Evolutionary conservation across 257 asterid genomes (phyloP).

Genomic region (Penstemon davidsonii): DNA sequence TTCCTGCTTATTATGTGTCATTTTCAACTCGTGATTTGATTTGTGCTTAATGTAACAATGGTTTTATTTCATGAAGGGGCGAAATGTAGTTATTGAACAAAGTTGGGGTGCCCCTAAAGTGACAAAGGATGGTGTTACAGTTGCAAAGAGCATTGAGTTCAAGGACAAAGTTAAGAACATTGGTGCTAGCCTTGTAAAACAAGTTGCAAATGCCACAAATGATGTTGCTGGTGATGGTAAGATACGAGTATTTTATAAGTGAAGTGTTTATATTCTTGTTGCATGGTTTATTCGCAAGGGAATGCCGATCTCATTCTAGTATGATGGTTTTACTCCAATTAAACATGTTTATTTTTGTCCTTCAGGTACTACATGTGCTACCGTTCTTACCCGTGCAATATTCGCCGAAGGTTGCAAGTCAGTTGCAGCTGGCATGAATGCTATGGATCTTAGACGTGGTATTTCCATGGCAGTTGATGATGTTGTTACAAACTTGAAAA

Average conservation of each 20-base stretch:
- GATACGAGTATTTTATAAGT: conserved; percentile 19
- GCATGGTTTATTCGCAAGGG: not conserved
- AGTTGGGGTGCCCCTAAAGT: conserved; percentile 99
- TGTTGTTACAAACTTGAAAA: conserved; percentile 84
- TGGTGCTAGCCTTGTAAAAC: conserved; percentile 97
- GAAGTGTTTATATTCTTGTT: not conserved
- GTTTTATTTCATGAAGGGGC: conserved; percentile 56
- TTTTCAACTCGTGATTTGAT: not conserved
- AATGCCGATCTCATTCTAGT: not conserved
- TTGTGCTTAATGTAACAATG: not conserved
- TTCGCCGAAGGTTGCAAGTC: conserved; percentile 95
- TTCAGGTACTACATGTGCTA: conserved; percentile 94
- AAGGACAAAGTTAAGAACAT: conserved; percentile 83
- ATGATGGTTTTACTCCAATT: not conserved
- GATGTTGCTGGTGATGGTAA: conserved; percentile 98
- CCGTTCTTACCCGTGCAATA: conserved; percentile 94
- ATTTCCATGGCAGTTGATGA: conserved; percentile 86
- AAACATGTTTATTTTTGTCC: not conserved
- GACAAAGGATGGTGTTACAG: conserved; percentile 98
- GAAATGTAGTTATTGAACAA: conserved; percentile 93
- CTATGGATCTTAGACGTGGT: conserved; percentile 97
- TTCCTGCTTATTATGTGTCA: not conserved
- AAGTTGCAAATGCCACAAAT: conserved; percentile 98
- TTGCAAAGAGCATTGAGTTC: conserved; percentile 92
- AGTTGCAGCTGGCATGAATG: conserved; percentile 98